phyloP scores from a whole-genome alignment of 306 rosid species.

The Hylodesmum podocarpum region DNA sequence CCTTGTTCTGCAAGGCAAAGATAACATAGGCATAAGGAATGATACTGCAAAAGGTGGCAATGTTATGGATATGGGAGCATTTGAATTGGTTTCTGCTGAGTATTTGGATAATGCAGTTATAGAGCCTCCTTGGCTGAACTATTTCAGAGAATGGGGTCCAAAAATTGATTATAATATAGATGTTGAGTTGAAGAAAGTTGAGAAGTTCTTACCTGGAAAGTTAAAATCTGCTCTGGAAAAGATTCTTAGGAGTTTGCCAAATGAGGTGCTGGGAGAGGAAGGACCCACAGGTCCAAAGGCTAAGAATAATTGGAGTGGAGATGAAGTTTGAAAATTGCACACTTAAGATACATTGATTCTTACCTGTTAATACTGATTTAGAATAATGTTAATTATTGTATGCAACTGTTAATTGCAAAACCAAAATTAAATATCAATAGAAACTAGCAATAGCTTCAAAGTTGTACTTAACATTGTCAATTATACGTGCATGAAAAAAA shows the following conservation, averaged over 20 bases:
- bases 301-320: conserved; percentile 71
- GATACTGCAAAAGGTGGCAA: conserved; percentile 50
- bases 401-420: too few relatives aligned
- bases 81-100: conserved; percentile 47
- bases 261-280: conserved; percentile 65
- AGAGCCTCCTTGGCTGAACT: conserved; percentile 77
- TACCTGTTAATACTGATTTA: too few relatives aligned
- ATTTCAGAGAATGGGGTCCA: conserved; percentile 39
- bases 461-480: too few relatives aligned
- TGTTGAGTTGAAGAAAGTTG: conserved; percentile 48
- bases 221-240: conserved; percentile 38
- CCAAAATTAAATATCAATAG: too few relatives aligned
- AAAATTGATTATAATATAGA: conserved; percentile 30
- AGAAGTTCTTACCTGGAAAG: conserved; percentile 42
- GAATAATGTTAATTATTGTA: too few relatives aligned
- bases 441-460: too few relatives aligned
- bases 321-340: conserved; percentile 43
- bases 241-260: conserved; percentile 44
- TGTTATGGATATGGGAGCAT: conserved; percentile 42
- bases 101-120: conserved; percentile 42
- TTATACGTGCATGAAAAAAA: too few relatives aligned
- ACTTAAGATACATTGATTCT: background rate
- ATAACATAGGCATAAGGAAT: background rate
- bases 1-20: conserved; percentile 54
- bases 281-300: conserved; percentile 86